These are phyloP conservation scores for Phaeosphaeria sp. DNA, from an alignment of 2,329 filamentous ascomycete species.

Conservation along the genomic window DNA sequence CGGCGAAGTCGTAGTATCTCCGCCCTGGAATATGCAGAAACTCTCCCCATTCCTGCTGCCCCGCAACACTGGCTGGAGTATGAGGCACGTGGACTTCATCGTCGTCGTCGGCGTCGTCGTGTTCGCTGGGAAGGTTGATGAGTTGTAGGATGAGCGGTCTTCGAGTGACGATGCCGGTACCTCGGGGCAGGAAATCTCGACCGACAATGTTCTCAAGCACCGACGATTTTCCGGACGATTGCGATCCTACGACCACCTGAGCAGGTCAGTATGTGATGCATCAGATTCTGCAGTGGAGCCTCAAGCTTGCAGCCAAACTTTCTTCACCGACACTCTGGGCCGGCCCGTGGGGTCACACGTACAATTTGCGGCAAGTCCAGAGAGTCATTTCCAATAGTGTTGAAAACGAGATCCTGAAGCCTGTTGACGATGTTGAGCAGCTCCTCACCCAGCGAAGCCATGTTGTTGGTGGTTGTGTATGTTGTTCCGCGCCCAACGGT, in stretches of 20 bases:
- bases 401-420: slow-evolving; percentile 98
- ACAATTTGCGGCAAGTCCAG: slow-evolving; percentile 98
- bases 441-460: slow-evolving; percentile 96
- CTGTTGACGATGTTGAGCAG: slow-evolving; percentile 96
- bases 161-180: slow-evolving; percentile 94
- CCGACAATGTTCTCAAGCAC: slow-evolving; percentile 99
- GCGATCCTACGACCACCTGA: slow-evolving; percentile 97
- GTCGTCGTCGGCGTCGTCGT: slow-evolving; percentile 71
- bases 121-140: slow-evolving; percentile 86
- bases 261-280: slow-evolving; percentile 17
- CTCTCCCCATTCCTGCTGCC: slow-evolving; percentile 83
- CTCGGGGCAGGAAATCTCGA: slow-evolving; percentile 93
- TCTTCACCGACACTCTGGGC: slow-evolving; percentile 16
- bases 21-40: slow-evolving; percentile 94
- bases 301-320: slow-evolving; percentile 8
- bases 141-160: slow-evolving; percentile 95
- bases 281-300: neutral
- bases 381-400: slow-evolving; percentile 98
- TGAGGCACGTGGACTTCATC: slow-evolving; percentile 75
- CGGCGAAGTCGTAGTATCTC: slow-evolving; percentile 87
- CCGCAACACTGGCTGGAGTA: slow-evolving; percentile 74
- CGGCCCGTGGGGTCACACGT: slow-evolving; percentile 65
- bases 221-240: slow-evolving; percentile 97
- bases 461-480: slow-evolving; percentile 51
- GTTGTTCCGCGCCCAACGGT: slow-evolving; percentile 27